These are phyloP conservation scores for Nannizziopsis arthrosporioides DNA, from an alignment of 2,329 filamentous ascomycete species.

Conservation along the genomic window DNA sequence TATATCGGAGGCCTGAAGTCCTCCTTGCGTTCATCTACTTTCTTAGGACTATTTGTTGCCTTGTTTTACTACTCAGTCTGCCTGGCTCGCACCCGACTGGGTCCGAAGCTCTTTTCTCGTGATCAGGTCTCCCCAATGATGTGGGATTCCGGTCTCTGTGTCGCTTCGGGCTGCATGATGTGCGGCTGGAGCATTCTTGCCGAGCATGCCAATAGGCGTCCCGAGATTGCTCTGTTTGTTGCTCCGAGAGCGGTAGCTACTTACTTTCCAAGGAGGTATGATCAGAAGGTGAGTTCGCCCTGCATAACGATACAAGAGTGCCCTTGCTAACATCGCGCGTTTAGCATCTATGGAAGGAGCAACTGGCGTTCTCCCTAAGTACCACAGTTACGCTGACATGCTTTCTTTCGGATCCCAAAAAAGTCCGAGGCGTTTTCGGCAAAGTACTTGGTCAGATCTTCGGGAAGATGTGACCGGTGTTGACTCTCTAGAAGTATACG, in stretches of 20 bases:
- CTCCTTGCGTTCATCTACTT: conserved; percentile 59
- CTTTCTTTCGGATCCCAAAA: conserved; percentile 48
- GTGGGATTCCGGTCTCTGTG: conserved; percentile 52
- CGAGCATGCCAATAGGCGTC: conserved; percentile 53
- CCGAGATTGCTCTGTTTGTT: conserved; percentile 71
- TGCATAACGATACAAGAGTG: conserved; percentile 7
- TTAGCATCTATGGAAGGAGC: conserved; percentile 59
- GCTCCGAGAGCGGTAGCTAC: conserved; percentile 66
- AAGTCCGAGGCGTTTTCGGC: conserved; percentile 59
- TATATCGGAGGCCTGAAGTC: conserved; percentile 45
- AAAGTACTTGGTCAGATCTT: conserved; percentile 45
- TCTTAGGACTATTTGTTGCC: conserved; percentile 64
- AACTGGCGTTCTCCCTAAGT: conserved; percentile 53
- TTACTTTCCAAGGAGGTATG: conserved; percentile 59
- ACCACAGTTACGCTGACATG: conserved; percentile 60
- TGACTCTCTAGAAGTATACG: background rate
- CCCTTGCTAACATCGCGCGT: conserved; percentile 17
- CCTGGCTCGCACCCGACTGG: conserved; percentile 59
- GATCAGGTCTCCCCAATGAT: conserved; percentile 43
- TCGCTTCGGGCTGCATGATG: conserved; percentile 58
- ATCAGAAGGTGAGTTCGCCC: conserved; percentile 31
- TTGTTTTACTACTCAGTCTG: conserved; percentile 81
- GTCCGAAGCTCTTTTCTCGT: conserved; percentile 54
- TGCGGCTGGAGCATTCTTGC: conserved; percentile 75
- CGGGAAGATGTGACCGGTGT: conserved; percentile 1